These are phyloP conservation scores for Collybia sordida DNA, from an alignment of 768 basidiomycete species.

Conservation along the genomic window DNA sequence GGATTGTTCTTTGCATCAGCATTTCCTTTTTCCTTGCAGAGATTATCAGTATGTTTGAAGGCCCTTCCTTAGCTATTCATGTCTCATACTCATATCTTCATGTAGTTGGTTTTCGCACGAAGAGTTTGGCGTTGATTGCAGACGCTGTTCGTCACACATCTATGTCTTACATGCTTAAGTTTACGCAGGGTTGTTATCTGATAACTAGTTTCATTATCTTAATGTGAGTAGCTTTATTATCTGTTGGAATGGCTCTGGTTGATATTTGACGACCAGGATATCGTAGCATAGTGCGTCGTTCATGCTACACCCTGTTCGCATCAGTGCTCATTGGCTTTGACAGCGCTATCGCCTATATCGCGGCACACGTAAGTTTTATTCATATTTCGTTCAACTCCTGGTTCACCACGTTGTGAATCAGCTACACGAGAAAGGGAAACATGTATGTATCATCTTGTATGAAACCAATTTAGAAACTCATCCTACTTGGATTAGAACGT, in stretches of 20 bases:
- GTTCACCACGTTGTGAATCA: constrained; percentile 12
- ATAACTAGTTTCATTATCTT: constrained; percentile 50
- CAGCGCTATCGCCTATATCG: constrained; percentile 45
- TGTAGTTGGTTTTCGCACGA: constrained; percentile 53
- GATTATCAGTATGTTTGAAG: constrained; percentile 36
- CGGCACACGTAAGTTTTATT: constrained; percentile 38
- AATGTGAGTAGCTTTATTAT: constrained; percentile 35
- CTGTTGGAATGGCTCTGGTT: background rate
- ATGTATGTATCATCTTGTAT: constrained; percentile 27
- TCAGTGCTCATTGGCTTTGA: background rate
- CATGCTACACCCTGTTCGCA: background rate
- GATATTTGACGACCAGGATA: constrained; percentile 30
- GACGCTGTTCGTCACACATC: constrained; percentile 43
- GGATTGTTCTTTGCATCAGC: constrained; percentile 45
- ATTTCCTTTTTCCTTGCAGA: constrained; percentile 49
- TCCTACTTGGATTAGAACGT: constrained; percentile 31
- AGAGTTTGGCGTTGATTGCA: constrained; percentile 54
- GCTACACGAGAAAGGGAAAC: constrained; percentile 44
- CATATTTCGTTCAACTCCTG: background rate
- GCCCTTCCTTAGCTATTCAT: background rate
- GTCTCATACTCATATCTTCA: background rate
- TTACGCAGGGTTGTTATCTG: constrained; percentile 8
- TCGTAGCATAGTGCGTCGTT: constrained; percentile 42
- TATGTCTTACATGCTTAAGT: background rate
- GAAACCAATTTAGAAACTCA: background rate